Conservation (phyloP, 306 rosid genomes). For the Medicago lupulina region DNA sequence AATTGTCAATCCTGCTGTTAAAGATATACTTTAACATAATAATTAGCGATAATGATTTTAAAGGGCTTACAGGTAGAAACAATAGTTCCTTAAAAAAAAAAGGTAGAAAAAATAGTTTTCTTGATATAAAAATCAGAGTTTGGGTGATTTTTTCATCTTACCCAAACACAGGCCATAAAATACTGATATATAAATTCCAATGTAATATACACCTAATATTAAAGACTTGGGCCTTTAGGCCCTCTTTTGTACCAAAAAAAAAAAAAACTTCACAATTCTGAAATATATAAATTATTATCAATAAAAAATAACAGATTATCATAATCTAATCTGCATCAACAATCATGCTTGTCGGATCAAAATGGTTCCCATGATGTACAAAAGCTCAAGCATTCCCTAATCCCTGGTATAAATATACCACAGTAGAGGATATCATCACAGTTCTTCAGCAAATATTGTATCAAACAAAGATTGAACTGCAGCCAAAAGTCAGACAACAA, state of each 20-base stretch:
- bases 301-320: neutral
- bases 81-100: no score
- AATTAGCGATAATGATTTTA: no score
- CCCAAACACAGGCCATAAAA: no score
- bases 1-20: no score
- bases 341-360: constrained; percentile 26
- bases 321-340: constrained; percentile 11
- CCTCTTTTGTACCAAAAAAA: no score
- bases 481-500: constrained; percentile 19
- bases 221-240: no score
- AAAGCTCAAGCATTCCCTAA: constrained; percentile 21
- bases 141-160: neutral
- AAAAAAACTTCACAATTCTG: no score
- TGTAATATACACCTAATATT: neutral
- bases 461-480: constrained; percentile 68
- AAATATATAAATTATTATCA: neutral
- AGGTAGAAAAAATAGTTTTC: no score
- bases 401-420: neutral
- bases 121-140: neutral
- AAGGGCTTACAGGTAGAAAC: no score
- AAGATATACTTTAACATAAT: no score
- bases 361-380: constrained; percentile 29
- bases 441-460: constrained; percentile 67
- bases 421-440: constrained; percentile 39
- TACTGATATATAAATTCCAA: neutral